phyloP scores from a whole-genome alignment of 129 eudicot species.

The Flaveria linearis region DNA sequence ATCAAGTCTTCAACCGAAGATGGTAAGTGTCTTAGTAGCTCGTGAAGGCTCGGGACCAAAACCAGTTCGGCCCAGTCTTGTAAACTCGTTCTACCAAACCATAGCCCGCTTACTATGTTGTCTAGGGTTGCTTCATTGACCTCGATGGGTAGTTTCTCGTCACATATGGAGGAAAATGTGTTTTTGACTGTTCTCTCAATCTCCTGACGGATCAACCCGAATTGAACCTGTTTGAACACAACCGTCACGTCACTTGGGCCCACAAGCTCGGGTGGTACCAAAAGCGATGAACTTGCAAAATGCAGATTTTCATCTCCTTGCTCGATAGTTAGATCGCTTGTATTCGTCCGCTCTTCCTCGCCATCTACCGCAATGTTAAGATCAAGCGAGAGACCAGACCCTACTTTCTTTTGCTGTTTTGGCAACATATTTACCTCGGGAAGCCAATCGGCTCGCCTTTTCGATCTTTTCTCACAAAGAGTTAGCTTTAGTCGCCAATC shows the following conservation, averaged over 20 bases:
- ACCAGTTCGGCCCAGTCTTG: conserved; percentile 61
- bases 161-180: conserved; percentile 40
- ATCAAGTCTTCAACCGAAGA: conserved; percentile 32
- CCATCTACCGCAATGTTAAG: conserved; percentile 58
- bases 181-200: conserved; percentile 56
- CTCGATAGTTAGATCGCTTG: conserved; percentile 81
- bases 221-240: conserved; percentile 67
- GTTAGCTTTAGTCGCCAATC: conserved; percentile 60
- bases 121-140: conserved; percentile 60
- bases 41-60: conserved; percentile 48
- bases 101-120: conserved; percentile 63
- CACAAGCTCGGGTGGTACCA: conserved; percentile 64
- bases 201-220: conserved; percentile 49
- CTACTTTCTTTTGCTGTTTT: conserved; percentile 52
- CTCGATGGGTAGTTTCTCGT: conserved; percentile 47
- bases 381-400: conserved; percentile 58
- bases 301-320: conserved; percentile 58
- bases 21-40: conserved; percentile 20
- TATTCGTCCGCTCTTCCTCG: conserved; percentile 65
- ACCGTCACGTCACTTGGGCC: conserved; percentile 53
- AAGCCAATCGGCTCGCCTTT: conserved; percentile 58
- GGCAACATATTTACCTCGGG: conserved; percentile 33
- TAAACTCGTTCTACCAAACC: conserved; percentile 55
- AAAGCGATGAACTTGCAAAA: conserved; percentile 41
- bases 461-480: conserved; percentile 48